phyloP scores from a whole-genome alignment of 371 early-diverging fungal species.

The Rhizomucor miehei region DNA sequence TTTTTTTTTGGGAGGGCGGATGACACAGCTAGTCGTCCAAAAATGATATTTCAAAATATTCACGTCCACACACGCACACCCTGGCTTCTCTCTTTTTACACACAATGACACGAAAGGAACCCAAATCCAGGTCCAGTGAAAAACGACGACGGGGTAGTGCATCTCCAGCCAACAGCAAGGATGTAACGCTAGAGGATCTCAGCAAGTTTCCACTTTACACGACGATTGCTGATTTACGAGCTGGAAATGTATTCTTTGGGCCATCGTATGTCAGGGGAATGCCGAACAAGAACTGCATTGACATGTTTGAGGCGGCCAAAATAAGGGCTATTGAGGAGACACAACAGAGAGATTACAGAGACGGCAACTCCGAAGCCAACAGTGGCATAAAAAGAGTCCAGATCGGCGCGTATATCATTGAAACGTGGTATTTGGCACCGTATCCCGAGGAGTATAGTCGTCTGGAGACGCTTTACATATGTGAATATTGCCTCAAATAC shows the following conservation, averaged over 20 bases:
- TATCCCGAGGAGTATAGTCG: conserved; percentile 96
- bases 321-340: background rate
- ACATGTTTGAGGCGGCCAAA: background rate
- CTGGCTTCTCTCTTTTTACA: too few species aligned
- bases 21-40: too few species aligned
- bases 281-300: background rate
- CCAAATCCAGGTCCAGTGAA: background rate
- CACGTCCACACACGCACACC: too few species aligned
- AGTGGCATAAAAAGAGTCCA: conserved; percentile 47
- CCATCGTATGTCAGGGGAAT: background rate
- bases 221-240: background rate
- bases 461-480: conserved; percentile 75
- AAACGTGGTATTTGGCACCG: conserved; percentile 98
- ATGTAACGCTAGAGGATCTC: too few species aligned
- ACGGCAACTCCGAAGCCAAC: too few species aligned
- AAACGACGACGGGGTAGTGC: too few species aligned
- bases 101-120: background rate
- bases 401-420: conserved; percentile 82
- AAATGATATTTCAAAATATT: too few species aligned
- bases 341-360: too few species aligned
- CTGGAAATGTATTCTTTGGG: background rate
- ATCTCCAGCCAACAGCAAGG: too few species aligned
- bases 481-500: conserved; percentile 98
- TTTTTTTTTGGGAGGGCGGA: too few species aligned
- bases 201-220: too few species aligned